Conservation (phyloP, 2,329 filamentous ascomycete genomes). For the Cladosporium halotolerans region DNA sequence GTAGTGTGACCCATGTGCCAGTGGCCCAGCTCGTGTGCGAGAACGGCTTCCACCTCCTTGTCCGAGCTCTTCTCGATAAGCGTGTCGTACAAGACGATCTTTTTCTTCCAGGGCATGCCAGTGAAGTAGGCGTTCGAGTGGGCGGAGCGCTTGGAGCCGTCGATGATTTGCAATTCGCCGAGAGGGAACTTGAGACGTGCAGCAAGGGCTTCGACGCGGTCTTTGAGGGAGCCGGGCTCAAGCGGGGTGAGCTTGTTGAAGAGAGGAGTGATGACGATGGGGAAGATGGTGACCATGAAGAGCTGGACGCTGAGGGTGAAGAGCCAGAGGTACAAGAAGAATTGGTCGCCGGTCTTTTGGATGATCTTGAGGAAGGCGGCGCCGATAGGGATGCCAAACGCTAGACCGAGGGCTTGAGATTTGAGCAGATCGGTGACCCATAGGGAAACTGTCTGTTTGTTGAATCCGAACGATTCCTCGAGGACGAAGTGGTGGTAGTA, state of each 20-base stretch:
- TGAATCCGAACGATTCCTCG: constrained; percentile 97
- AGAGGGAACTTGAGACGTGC: constrained; percentile 84
- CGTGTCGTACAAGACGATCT: constrained; percentile 99
- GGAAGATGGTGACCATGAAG: constrained; percentile 93
- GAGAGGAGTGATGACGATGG: constrained; percentile 83
- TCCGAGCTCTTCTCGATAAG: constrained; percentile 90
- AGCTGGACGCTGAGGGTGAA: constrained; percentile 86
- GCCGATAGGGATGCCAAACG: constrained; percentile 79
- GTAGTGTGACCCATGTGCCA: constrained; percentile 96
- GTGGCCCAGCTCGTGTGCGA: constrained; percentile 93
- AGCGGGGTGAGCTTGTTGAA: constrained; percentile 98
- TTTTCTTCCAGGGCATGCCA: constrained; percentile 98
- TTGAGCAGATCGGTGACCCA: constrained; percentile 91
- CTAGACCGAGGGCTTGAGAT: constrained; percentile 72
- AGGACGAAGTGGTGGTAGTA: constrained; percentile 94
- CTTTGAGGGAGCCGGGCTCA: constrained; percentile 79
- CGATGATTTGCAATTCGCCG: constrained; percentile 88
- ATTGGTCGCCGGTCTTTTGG: constrained; percentile 83
- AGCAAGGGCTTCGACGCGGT: constrained; percentile 76
- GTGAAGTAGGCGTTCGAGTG: constrained; percentile 96
- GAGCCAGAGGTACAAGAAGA: constrained; percentile 97
- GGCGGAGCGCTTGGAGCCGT: constrained; percentile 79
- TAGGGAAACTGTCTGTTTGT: constrained; percentile 87
- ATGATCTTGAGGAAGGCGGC: constrained; percentile 91
- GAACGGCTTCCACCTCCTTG: constrained; percentile 86